phyloP scores from a whole-genome alignment of 1,284 basidiomycete species.

The Sporisorium exsertum region DNA sequence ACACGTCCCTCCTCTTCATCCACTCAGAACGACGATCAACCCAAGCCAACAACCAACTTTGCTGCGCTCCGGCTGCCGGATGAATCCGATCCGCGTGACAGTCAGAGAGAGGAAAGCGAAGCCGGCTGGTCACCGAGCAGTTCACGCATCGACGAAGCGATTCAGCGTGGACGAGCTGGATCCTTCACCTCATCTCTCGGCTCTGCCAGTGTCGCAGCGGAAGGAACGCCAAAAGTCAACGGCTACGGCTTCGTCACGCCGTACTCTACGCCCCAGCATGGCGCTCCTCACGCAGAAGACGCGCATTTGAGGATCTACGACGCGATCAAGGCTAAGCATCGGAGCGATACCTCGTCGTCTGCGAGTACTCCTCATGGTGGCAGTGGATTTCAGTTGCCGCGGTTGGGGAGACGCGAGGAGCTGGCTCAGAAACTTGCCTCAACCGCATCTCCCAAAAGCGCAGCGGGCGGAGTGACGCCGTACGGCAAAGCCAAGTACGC shows the following conservation, averaged over 20 bases:
- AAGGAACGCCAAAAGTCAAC: slow-evolving; percentile 43
- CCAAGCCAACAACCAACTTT: slow-evolving; percentile 18
- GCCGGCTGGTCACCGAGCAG: slow-evolving; percentile 50
- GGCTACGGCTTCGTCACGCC: slow-evolving; percentile 63
- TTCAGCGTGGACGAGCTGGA: slow-evolving; percentile 33
- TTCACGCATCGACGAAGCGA: slow-evolving; percentile 60
- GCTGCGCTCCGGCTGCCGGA: slow-evolving; percentile 12
- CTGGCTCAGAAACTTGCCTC: slow-evolving; percentile 21
- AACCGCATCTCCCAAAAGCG: not conserved
- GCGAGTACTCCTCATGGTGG: not conserved
- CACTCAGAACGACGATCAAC: not conserved
- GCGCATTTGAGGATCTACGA: slow-evolving; percentile 36
- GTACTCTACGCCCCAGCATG: slow-evolving; percentile 30
- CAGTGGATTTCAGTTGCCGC: slow-evolving; percentile 23
- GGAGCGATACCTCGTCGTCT: not conserved
- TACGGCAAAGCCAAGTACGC: slow-evolving; percentile 34
- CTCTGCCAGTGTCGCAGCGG: not conserved
- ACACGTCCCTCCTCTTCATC: not conserved
- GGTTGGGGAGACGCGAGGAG: slow-evolving; percentile 15
- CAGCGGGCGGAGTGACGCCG: slow-evolving; percentile 10
- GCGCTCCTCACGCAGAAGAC: slow-evolving; percentile 9
- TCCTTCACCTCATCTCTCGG: slow-evolving; percentile 5
- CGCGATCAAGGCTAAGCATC: slow-evolving; percentile 16
- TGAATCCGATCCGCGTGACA: not conserved
- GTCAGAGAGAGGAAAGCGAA: slow-evolving; percentile 17